Evolutionary conservation across 768 basidiomycete species (phyloP), one percentile per base, ranked within the genome.

Genomic region (Bullera alba): DNA sequence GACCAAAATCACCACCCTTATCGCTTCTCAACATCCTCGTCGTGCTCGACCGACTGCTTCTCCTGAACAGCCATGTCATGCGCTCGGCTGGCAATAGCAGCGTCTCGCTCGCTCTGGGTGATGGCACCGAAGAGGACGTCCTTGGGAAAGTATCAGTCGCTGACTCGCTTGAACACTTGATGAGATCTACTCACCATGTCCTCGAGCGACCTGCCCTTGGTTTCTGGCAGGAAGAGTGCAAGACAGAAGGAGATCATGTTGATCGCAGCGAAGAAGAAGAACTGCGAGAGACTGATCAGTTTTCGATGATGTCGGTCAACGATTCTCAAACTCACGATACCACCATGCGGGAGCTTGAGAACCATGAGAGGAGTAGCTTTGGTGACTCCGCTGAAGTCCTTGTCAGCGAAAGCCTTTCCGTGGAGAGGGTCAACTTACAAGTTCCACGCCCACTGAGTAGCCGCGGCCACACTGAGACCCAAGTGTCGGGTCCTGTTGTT

Each of bases 401-500:
- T 35, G 32, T n/a, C 8, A 39, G 23, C 17, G 38, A 16, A 8
- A 17, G n/a, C 17, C 17, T 6, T 10, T 39, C 38, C 38, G 38
- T 19, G 8, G n/a, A n/a, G n/a, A n/a, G n/a, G n/a, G n/a, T n/a
- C n/a, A n/a, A n/a, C n/a, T n/a, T n/a, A n/a, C n/a, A 48, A 48
- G 47, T 48, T 48, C 47, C 47, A 48, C 12, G 26, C n/a, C 47
- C 47, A 48, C 36, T 48, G 47, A 17, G 38, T 39, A 17, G 81
- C 80, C 50, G 83, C 82, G 0, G 83, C 87, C 4, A 81, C 72
- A 0, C 85, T 79, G 23, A 89, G 74, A 23, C 87, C 87, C 58
- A 84, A 87, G 60, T 86, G 83, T 48, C 87, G 76, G 16, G 86
- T 87, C 26, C 86, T 76, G 6, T 85, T 89, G 4, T 85, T 83